Evolutionary conservation across 116 monocot species (phyloP), one percentile per base, ranked within the genome.

Genomic region (Papilionanthe hybrid): DNA sequence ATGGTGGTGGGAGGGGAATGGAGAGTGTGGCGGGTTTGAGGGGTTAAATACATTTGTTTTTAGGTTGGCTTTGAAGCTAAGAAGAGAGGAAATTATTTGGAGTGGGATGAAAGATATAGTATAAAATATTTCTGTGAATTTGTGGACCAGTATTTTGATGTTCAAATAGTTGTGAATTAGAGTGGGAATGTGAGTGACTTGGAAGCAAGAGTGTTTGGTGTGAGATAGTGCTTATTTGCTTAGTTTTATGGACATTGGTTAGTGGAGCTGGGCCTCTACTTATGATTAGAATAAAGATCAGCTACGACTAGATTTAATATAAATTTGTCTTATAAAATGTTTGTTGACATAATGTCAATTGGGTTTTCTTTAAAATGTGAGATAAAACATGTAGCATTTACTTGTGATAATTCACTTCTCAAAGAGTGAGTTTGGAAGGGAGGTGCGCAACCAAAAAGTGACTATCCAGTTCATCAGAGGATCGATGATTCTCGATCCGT

Each of bases 1-100:
- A 72, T 72, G 55, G 56, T 30, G 13, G 55, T 12, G n/a, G 1
- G 55, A 55, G 2, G 22, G 43, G 68, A 17, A 32, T 78, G 53
- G 53, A 53, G 53, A 15, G 53, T 53, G 15, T 12, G 13, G 53
- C 4, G 53, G 53, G 76, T 32, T 32, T 22, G 79, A 72, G 15
- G 32, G 5, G 37, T 72, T 10, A 79, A 55, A 72, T 69, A 30
- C 45, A 68, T 27, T 28, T 23, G 77, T 50, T 58, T 47, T 28
- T 75, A 55, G 58, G 85, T 87, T 91, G 20, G 85, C 87, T 91
- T 91, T 85, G 77, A 91, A 89, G 89, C 71, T 69, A 91, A 91
- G 91, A 60, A 49, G 50, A 5, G 9, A n/a, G 44, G 44, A 45
- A 45, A 8, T 45, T 45, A 45, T 45, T 45, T 8, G 9, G 41